Base-by-base conservation (phyloP, 2,329 filamentous ascomycete genomes). In the Fusarium algeriense region DNA sequence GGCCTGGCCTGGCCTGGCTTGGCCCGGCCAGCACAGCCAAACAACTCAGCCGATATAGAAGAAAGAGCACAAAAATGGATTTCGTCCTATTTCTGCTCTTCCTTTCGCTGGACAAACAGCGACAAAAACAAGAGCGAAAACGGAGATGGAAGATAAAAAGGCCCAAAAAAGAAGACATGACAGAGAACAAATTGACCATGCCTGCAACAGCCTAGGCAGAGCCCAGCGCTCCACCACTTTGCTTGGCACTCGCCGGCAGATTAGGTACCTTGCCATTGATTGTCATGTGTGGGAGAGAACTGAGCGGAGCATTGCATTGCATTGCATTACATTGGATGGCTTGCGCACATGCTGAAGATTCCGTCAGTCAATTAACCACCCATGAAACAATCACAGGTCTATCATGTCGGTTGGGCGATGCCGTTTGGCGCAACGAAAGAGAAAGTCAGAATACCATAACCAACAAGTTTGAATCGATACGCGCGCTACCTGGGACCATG, bases 201-300 rank as follows among this genome's bases (percentile, higher is more conserved):
- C 62, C 64, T 61, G 48, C 55, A 67, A 49, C 37, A 55, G 62
- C 62, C 46, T 71, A 53, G 63, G 49, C 44, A 70, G 60, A 69
- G 52, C 62, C 54, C 41, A 54, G 57, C 17, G 57, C 68, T 53
- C 68, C 68, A 70, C 68, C 34, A 34, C 30, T 30, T 41, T 57
- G 37, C 67, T 70, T 70, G 68, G 67, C 68, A 54, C 37, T 52
- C 28, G 46, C 35, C 62, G 62, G 68, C 57, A 70, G 68, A 70
- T 70, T 70, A 48, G 62, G 35, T 70, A 48, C 57, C 52, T 70
- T 53, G 67, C 53, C 67, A 63, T 48, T 56, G 40, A 26, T 46
- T 64, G 53, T 52, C 55, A 50, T 45, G 56, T 34, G 64, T 45
- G 45, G 49, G 37, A 52, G 43, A 57, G 48, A 49, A 41, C 20